A percentile compares a stretch with the other conserved stretches of the same genome.
phyloP scores from a whole-genome alignment of 805 yeast genomes.

The Myxozyma vanderwaltii region DNA sequence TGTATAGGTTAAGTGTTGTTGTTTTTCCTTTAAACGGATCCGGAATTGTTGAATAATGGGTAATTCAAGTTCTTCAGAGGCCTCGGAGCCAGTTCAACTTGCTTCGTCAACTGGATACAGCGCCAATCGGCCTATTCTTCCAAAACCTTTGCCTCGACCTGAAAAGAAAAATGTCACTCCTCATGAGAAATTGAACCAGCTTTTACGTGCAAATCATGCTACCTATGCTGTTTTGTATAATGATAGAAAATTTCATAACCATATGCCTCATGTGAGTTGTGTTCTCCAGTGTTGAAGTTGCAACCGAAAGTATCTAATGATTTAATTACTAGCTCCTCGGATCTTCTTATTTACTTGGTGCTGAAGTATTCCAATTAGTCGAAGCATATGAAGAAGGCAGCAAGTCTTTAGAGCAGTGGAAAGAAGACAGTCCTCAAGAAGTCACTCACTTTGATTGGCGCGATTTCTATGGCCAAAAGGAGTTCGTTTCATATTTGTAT shows the following conservation, averaged over 20 bases:
- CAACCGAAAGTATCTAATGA: background rate
- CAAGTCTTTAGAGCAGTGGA: slow-evolving; percentile 39
- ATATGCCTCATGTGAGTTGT: slow-evolving; percentile 38
- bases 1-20: too few species aligned
- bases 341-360: slow-evolving; percentile 46
- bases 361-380: slow-evolving; percentile 39
- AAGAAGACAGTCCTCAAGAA: slow-evolving; percentile 46
- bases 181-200: slow-evolving; percentile 37
- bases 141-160: slow-evolving; percentile 4
- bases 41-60: background rate
- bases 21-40: background rate
- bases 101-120: background rate
- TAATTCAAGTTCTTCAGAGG: slow-evolving; percentile 6
- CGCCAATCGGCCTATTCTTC: slow-evolving; percentile 1
- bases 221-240: slow-evolving; percentile 40
- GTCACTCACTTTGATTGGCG: slow-evolving; percentile 43
- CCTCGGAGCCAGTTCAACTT: background rate
- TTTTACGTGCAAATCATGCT: slow-evolving; percentile 41
- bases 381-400: slow-evolving; percentile 39
- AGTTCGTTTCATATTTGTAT: slow-evolving; percentile 11
- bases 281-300: too few species aligned
- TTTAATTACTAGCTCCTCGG: slow-evolving; percentile 32
- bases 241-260: slow-evolving; percentile 40
- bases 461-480: slow-evolving; percentile 40
- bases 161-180: slow-evolving; percentile 10